Percentiles rank a stretch among this genome's conserved stretches.
Evolutionary conservation across 352 stramenopile genomes (phyloP).

Genomic region (Stephanocyclus meneghinianus): DNA sequence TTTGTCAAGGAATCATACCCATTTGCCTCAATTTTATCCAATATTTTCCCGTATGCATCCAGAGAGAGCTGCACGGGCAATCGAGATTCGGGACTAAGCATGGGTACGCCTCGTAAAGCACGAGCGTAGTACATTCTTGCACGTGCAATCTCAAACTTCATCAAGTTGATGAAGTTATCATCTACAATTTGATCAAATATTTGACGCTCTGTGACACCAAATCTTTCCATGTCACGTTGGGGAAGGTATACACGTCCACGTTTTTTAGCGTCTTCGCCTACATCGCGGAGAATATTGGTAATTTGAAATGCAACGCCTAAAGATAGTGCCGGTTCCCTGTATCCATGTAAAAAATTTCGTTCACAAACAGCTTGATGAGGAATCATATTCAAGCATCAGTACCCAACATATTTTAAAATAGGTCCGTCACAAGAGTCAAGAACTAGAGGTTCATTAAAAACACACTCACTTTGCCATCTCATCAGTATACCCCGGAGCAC

Average conservation of each 20-base stretch:
- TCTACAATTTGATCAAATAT: constrained; percentile 82
- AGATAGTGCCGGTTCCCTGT: constrained; percentile 82
- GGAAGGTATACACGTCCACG: constrained; percentile 86
- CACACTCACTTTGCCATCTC: constrained; percentile 81
- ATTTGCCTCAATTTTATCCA: constrained; percentile 87
- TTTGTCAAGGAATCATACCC: constrained; percentile 86
- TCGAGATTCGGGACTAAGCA: constrained; percentile 82
- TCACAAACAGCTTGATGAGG: neutral
- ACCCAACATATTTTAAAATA: neutral
- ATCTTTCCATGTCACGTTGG: constrained; percentile 83
- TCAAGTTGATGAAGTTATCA: constrained; percentile 85
- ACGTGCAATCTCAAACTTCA: constrained; percentile 87
- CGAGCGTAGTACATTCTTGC: constrained; percentile 86
- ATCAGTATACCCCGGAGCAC: constrained; percentile 75
- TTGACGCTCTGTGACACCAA: constrained; percentile 86
- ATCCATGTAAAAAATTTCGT: constrained; percentile 1
- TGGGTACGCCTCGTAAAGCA: constrained; percentile 83
- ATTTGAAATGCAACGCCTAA: constrained; percentile 88
- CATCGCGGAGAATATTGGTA: constrained; percentile 87
- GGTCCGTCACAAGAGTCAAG: neutral
- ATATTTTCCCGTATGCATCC: constrained; percentile 86
- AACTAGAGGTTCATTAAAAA: neutral
- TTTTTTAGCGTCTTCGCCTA: constrained; percentile 81
- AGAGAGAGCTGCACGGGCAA: constrained; percentile 84
- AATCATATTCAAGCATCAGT: neutral